These are phyloP conservation scores for Ustilago curta DNA, from an alignment of 1,284 basidiomycete species.

Conservation along the genomic window DNA sequence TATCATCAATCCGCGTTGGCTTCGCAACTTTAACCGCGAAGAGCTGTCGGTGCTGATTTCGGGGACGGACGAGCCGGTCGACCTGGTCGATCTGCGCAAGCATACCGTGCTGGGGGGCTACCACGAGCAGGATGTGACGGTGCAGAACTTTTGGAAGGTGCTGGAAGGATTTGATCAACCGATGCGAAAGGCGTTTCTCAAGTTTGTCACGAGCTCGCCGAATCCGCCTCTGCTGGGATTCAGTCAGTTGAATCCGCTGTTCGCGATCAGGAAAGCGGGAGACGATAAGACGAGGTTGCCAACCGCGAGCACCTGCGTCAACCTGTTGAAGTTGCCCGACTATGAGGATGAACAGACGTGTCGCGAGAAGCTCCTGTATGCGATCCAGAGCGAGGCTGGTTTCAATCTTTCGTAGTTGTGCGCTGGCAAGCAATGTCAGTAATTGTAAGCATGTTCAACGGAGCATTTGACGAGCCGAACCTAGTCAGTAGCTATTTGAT, in stretches of 20 bases:
- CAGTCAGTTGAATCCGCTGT: slow-evolving; percentile 62
- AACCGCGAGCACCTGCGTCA: slow-evolving; percentile 67
- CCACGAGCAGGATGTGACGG: slow-evolving; percentile 64
- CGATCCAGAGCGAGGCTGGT: slow-evolving; percentile 64
- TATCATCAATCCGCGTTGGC: slow-evolving; percentile 67
- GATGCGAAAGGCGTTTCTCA: slow-evolving; percentile 57
- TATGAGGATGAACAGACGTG: slow-evolving; percentile 57
- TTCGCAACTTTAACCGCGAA: slow-evolving; percentile 64
- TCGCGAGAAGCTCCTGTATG: slow-evolving; percentile 63
- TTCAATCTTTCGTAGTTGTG: slow-evolving; percentile 63
- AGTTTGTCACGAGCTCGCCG: slow-evolving; percentile 68
- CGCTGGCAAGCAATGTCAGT: background rate
- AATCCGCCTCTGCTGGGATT: slow-evolving; percentile 67
- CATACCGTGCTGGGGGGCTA: slow-evolving; percentile 65
- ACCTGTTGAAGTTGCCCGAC: slow-evolving; percentile 66
- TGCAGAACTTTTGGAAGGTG: slow-evolving; percentile 66
- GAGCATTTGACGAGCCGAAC: too few species aligned
- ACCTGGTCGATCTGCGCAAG: slow-evolving; percentile 61
- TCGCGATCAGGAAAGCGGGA: slow-evolving; percentile 61
- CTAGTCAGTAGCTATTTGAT: too few species aligned
- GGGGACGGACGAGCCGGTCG: slow-evolving; percentile 65
- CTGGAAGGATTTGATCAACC: slow-evolving; percentile 57
- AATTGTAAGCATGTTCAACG: background rate
- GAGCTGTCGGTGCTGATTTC: slow-evolving; percentile 64
- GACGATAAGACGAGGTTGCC: slow-evolving; percentile 64